These are phyloP conservation scores for Cairneyella variabilis DNA, from an alignment of 495 filamentous ascomycete species.

Conservation along the genomic window DNA sequence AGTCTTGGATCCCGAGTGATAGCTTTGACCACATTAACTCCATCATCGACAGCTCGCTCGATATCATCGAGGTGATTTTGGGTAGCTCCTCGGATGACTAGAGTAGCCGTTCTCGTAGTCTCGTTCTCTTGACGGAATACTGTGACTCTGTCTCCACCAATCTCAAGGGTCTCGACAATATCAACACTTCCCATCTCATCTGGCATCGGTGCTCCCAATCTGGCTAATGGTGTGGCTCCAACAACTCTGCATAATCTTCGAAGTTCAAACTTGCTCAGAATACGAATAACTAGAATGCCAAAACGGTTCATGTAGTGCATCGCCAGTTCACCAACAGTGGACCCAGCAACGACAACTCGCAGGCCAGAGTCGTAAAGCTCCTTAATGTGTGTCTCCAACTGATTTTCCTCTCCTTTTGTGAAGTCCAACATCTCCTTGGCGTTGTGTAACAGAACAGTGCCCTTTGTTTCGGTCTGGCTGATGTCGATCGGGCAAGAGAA, in stretches of 20 bases:
- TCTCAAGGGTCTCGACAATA: conserved; percentile 95
- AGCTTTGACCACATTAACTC: conserved; percentile 98
- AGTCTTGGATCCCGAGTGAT: conserved; percentile 90
- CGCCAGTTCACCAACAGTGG: conserved; percentile 90
- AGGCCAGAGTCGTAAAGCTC: conserved; percentile 92
- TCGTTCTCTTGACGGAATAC: conserved; percentile 98
- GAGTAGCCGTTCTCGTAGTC: conserved; percentile 84
- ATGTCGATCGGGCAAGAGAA: conserved; percentile 96
- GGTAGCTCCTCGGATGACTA: conserved; percentile 93
- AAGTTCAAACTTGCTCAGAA: conserved; percentile 97
- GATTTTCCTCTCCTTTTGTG: conserved; percentile 92
- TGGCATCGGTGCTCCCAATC: conserved; percentile 96
- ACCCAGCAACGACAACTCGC: conserved; percentile 85
- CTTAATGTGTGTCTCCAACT: conserved; percentile 87
- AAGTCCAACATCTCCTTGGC: conserved; percentile 98
- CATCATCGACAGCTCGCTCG: conserved; percentile 96
- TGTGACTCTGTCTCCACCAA: conserved; percentile 97
- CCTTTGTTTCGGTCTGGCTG: conserved; percentile 97
- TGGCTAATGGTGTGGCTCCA: conserved; percentile 89
- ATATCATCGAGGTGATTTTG: conserved; percentile 98
- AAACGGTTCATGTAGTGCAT: conserved; percentile 97
- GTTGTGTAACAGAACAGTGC: conserved; percentile 97
- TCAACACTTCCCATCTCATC: conserved; percentile 98
- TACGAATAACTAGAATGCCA: conserved; percentile 92
- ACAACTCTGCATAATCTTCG: conserved; percentile 92